Evolutionary conservation across 2,329 filamentous ascomycete species (phyloP).

Genomic region (Neofusicoccum kwambonambiense): DNA sequence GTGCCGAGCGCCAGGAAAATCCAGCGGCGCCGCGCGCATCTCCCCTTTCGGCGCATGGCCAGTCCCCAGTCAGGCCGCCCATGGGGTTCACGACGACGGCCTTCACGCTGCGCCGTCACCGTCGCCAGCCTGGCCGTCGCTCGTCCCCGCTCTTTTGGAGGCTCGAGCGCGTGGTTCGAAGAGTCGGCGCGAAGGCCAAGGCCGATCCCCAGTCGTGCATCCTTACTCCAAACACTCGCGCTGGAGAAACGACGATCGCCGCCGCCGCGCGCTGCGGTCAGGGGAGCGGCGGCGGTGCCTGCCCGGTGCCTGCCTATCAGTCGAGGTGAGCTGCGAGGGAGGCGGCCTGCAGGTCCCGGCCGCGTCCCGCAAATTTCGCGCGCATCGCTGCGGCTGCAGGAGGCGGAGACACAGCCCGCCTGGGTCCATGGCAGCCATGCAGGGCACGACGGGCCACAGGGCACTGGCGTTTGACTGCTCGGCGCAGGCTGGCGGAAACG

Average conservation of each 20-base stretch:
- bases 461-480: not conserved
- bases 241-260: not conserved
- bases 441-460: not conserved
- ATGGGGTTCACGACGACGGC: not conserved
- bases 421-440: not conserved
- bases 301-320: not conserved
- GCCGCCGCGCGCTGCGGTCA: not conserved
- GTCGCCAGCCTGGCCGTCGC: not conserved
- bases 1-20: too few species aligned
- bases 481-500: not conserved
- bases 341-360: not conserved
- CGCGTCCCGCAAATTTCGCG: too few species aligned
- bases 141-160: not conserved
- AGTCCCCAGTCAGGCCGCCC: constrained; percentile 3
- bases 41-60: not conserved
- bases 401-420: too few species aligned
- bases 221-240: constrained; percentile 1
- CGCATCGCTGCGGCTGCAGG: too few species aligned
- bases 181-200: too few species aligned
- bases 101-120: too few species aligned
- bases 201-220: not conserved
- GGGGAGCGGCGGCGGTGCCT: not conserved
- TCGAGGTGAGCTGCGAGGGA: not conserved
- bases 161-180: too few species aligned
- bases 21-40: too few species aligned